Base-by-base conservation (phyloP, 495 filamentous ascomycete species). In the Trichoderma reesei region DNA sequence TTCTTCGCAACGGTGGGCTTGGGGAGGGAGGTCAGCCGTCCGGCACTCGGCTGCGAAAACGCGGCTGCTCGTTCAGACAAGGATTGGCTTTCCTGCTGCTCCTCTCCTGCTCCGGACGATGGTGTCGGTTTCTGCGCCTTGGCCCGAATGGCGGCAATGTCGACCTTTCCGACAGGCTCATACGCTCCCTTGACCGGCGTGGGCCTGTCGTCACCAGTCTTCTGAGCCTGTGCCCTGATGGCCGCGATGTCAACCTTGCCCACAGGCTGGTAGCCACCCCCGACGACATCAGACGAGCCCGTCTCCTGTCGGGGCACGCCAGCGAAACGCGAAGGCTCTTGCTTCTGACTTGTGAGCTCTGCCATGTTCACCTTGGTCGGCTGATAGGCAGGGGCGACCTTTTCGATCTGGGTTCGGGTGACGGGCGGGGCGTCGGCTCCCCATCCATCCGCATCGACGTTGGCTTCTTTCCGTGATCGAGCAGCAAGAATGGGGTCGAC, bases 191-290 rank as follows among this genome's bases (percentile, higher is more conserved):
- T 98, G 4, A 97, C 90, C 5, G 84, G 81, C 5, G 85, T 81
- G 5, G 93, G 93, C 56, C 92, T 79, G 62, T 96, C 90, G 68
- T 96, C 88, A 51, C 82, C 75, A 16, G 78, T 66, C 59, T 88
- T 84, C 66, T 86, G 85, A 10, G 93, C 92, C 70, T 94, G 86
- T 60, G 82, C 85, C 60, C 92, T 82, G 62, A 98, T 86, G 3
- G 90, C 91, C 42, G 90, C 89, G 76, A 99, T 97, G 69, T 98
- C 92, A 11, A 98, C 90, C 74, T 96, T 97, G 10, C 95, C 95
- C 65, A 99, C 82, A 8, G 94, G 94, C 72, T 96, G 92, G 72
- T 99, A 99, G n/a, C 80, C 90, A 10, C 95, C 93, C 67, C 81
- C 88, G 33, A 98, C 87, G 16, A 96, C 80, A 73, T 92, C 86